Base-by-base conservation (phyloP, 345 rosid species). In the Reutealis trisperma region DNA sequence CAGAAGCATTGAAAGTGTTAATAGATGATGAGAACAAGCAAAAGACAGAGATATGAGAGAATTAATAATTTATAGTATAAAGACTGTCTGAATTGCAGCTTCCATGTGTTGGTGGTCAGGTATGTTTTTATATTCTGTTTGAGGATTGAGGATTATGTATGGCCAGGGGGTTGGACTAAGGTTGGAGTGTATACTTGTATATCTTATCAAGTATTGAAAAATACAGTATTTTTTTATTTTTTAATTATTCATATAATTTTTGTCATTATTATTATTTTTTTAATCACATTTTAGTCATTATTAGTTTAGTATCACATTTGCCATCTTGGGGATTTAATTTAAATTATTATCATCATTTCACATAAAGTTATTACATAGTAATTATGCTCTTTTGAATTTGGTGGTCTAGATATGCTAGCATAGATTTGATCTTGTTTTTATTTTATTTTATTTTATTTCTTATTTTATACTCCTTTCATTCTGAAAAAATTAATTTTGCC, bases 21-120 rank as follows among this genome's bases (percentile, higher is more conserved):
- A 72, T 45, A 61, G 71, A 72, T 78, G 18, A 68, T 19, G 72
- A 66, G 72, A 85, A 77, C 88, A 78, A 76, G 60, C 59, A 52
- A 24, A 52, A 44, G 83, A 86, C 80, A 83, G 75, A 66, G 76
- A 70, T 63, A 24, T n/a, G 76, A 59, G 60, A 70, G 67, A 71
- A 59, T 22, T 51, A 64, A 73, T 80, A 78, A 52, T 47, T 80
- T 75, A 66, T 44, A 64, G 63, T 55, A 52, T 24, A 75, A 78
- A 75, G 79, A 62, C 72, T 62, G 66, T 72, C 49, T 63, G 16
- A 10, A 18, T 49, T 57, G 78, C 84, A 70, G 76, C 60, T 71
- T 71, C 79, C 82, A 75, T 67, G 82, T 60, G 79, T 75, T 70
- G 51, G 24, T 27, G 71, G 14, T 62, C 71, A 75, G 83, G 57